Evolutionary conservation across 176 grass and related monocot genomes (phyloP).

Genomic region (Eragrostis nindensis): DNA sequence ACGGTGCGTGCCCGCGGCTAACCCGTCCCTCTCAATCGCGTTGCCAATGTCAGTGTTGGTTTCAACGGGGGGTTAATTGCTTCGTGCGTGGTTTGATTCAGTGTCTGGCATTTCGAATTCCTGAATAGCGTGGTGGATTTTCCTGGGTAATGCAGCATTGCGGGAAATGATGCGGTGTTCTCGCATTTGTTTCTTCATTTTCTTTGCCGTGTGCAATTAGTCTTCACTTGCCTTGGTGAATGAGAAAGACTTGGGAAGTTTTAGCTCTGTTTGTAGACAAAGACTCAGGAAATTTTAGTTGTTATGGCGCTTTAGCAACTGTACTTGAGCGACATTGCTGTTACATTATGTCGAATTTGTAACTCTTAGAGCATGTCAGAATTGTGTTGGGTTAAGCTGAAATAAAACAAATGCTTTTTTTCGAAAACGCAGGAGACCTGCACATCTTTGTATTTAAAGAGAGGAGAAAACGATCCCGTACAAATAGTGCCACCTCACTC

Average conservation of each 20-base stretch:
- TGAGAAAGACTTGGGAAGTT: neutral
- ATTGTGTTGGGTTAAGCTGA: neutral
- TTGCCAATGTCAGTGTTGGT: neutral
- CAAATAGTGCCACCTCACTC: too few species aligned
- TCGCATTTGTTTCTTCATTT: too few species aligned
- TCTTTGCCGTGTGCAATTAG: neutral
- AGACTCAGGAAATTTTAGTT: slow-evolving; percentile 14
- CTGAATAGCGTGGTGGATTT: neutral
- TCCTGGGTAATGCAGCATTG: neutral
- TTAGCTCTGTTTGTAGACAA: neutral
- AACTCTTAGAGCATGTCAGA: neutral
- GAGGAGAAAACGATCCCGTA: too few species aligned
- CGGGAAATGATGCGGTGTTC: too few species aligned
- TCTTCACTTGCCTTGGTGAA: slow-evolving; percentile 8
- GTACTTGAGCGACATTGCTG: neutral
- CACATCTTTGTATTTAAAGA: too few species aligned
- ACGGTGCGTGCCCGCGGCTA: slow-evolving; percentile 54
- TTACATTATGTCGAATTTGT: neutral
- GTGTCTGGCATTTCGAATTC: slow-evolving; percentile 8
- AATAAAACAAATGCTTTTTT: too few species aligned
- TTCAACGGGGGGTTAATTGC: neutral
- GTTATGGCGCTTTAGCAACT: too few species aligned
- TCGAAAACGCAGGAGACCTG: too few species aligned
- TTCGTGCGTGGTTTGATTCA: slow-evolving; percentile 14
- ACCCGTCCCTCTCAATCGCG: neutral